Conservation (phyloP, 495 filamentous ascomycete genomes). For the Aspergillus bridgeri region DNA sequence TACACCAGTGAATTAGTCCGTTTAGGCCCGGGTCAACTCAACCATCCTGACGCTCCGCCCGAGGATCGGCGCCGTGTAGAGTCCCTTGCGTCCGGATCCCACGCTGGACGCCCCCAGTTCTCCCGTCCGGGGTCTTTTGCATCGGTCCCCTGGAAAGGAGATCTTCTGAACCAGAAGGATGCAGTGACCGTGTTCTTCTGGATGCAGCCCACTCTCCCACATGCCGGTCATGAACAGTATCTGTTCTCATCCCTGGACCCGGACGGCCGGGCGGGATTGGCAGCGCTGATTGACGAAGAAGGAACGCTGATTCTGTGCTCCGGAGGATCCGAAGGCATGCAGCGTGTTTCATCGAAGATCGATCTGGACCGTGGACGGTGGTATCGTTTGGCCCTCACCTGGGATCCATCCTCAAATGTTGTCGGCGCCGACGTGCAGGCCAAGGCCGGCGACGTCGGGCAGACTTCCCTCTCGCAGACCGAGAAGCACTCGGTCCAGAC, state of each 20-base stretch:
- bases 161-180: neutral
- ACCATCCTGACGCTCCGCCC: neutral
- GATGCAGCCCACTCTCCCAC: neutral
- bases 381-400: neutral
- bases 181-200: neutral
- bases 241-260: neutral
- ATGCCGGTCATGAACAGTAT: neutral
- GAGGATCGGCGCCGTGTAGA: neutral
- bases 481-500: neutral
- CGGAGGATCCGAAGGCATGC: neutral
- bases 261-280: neutral
- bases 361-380: neutral
- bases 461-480: neutral
- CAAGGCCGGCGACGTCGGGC: neutral
- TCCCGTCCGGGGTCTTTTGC: neutral
- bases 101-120: neutral
- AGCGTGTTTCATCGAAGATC: neutral
- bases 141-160: neutral
- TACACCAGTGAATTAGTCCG: neutral
- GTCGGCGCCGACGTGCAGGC: neutral
- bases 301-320: neutral
- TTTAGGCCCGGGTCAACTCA: neutral
- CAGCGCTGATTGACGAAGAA: neutral
- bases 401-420: neutral
- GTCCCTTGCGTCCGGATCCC: neutral